Conservation (phyloP, 164 flowering plant genomes). For the Umbellularia californica region DNA sequence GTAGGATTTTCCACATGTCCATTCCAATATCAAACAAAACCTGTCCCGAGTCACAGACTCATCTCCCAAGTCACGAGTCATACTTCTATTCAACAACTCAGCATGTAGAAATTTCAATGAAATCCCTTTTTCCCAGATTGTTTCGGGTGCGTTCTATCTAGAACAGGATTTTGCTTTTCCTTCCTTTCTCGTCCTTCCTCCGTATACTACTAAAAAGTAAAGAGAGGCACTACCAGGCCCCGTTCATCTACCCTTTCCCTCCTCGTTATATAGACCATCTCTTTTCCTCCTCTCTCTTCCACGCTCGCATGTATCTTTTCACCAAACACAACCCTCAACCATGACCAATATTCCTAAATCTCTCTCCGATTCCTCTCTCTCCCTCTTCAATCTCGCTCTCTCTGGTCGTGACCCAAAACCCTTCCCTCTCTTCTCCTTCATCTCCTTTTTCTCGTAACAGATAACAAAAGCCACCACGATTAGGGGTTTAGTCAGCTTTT, state of each 20-base stretch:
- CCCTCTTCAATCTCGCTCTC: conserved; percentile 55
- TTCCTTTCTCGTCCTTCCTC: too few relatives aligned
- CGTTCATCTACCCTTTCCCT: not conserved
- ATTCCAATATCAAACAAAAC: too few relatives aligned
- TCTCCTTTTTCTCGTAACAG: conserved; percentile 1
- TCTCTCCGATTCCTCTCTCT: conserved; percentile 43
- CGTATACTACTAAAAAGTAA: too few relatives aligned
- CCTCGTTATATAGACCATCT: not conserved
- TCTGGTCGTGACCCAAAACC: conserved; percentile 76
- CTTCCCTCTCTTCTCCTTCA: conserved; percentile 31
- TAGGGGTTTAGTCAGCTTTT: not conserved
- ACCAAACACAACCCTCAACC: conserved; percentile 14
- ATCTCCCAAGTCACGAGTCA: too few relatives aligned
- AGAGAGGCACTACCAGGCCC: too few relatives aligned
- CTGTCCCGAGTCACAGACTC: too few relatives aligned
- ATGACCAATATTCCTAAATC: conserved; percentile 73
- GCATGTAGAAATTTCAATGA: too few relatives aligned
- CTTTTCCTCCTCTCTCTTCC: conserved; percentile 4
- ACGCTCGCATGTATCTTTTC: not conserved
- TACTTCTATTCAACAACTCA: too few relatives aligned
- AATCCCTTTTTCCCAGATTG: too few relatives aligned
- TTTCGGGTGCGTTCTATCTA: too few relatives aligned
- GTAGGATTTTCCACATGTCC: too few relatives aligned
- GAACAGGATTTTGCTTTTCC: too few relatives aligned
- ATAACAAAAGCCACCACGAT: not conserved